Conservation (phyloP, 2,329 filamentous ascomycete genomes). For the Emericellopsis cladophorae region DNA sequence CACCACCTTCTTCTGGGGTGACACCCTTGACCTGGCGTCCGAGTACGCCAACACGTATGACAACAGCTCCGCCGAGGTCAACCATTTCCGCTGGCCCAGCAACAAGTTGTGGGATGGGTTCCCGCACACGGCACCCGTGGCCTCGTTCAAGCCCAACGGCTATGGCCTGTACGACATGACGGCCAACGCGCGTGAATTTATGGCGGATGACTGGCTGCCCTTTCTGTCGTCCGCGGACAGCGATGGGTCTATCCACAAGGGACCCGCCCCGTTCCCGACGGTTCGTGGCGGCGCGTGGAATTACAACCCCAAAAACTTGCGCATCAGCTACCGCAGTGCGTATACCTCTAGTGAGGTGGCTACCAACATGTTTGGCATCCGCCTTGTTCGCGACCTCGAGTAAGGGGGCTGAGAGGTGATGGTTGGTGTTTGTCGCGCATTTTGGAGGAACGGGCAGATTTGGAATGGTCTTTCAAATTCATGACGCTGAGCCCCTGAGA, state of each 20-base stretch:
- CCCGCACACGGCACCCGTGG: conserved; percentile 5
- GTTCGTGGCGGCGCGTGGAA: conserved; percentile 6
- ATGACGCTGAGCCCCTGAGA: too few species aligned
- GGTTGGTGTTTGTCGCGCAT: too few species aligned
- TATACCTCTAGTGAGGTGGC: conserved; percentile 5
- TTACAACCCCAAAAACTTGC: conserved; percentile 4
- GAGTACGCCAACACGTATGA: conserved; percentile 7
- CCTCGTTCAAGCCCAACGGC: conserved; percentile 3
- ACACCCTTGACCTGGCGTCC: conserved; percentile 1
- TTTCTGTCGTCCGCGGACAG: background rate
- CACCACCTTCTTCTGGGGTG: conserved; percentile 6
- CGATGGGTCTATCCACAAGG: conserved; percentile 4
- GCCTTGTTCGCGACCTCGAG: conserved; percentile 3
- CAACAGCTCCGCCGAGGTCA: conserved; percentile 1
- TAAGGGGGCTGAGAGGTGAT: too few species aligned
- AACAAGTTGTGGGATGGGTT: conserved; percentile 4
- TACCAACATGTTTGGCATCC: conserved; percentile 5
- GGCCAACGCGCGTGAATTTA: conserved; percentile 6
- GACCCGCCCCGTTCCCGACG: conserved; percentile 4
- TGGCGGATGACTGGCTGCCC: conserved; percentile 3
- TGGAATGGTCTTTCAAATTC: too few species aligned
- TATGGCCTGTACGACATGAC: conserved; percentile 4
- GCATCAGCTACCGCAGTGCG: conserved; percentile 5
- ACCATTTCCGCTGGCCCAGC: conserved; percentile 4
- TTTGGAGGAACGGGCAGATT: too few species aligned